Percentiles rank a stretch among this genome's conserved stretches.
Conservation (phyloP, 2,329 filamentous ascomycete genomes). For the Penicillium corylophilum region DNA sequence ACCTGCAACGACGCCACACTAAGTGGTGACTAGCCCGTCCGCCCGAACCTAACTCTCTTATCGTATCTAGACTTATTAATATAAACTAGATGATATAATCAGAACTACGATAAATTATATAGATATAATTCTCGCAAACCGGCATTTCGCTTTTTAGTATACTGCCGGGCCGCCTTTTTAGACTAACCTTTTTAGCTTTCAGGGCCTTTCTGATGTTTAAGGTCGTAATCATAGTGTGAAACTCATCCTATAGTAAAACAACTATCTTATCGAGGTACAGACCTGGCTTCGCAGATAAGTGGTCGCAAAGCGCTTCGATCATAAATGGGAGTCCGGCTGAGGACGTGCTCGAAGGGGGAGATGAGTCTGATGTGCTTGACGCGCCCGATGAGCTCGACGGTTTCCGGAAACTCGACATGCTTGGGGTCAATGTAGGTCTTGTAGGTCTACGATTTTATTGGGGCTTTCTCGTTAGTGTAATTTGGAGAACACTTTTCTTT, state of each 20-base stretch:
- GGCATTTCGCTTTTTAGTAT: constrained; percentile 34
- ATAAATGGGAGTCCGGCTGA: too few species aligned
- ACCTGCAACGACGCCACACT: constrained; percentile 20
- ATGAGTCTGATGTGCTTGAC: too few species aligned
- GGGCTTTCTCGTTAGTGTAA: too few species aligned
- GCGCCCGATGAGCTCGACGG: too few species aligned
- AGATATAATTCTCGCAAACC: constrained; percentile 38
- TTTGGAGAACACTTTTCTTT: too few species aligned
- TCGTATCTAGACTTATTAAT: constrained; percentile 42
- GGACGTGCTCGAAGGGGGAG: too few species aligned
- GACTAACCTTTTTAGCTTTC: constrained; percentile 21
- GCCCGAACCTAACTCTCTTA: constrained; percentile 33
- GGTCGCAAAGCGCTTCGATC: constrained; percentile 29
- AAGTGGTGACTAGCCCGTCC: constrained; percentile 37
- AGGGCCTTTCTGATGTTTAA: constrained; percentile 6
- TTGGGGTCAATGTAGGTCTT: too few species aligned
- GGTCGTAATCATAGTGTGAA: constrained; percentile 17
- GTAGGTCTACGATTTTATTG: too few species aligned
- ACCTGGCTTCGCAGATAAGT: constrained; percentile 30
- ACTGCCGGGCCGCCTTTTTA: constrained; percentile 24
- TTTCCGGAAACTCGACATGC: too few species aligned
- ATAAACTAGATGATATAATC: constrained; percentile 14
- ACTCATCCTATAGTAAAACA: constrained; percentile 15
- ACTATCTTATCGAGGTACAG: constrained; percentile 12
- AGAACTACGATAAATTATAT: constrained; percentile 31